Conservation (phyloP, 306 rosid genomes). For the Sophora flavescens region DNA sequence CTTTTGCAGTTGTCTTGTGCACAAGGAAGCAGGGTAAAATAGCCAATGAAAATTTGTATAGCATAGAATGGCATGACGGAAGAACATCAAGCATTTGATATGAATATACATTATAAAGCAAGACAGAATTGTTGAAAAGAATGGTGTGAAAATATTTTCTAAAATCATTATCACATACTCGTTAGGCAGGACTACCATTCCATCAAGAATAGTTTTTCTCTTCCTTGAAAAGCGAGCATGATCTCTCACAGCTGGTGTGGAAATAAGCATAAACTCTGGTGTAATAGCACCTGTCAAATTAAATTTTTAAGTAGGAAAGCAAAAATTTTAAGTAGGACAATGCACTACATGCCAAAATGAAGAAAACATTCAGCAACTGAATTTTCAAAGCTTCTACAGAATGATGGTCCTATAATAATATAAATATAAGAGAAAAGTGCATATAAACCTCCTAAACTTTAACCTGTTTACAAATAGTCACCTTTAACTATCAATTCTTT, state of each 20-base stretch:
- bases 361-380: slow-evolving; percentile 19
- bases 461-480: no score
- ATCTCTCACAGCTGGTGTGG: slow-evolving; percentile 68
- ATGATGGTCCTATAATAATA: slow-evolving; percentile 14
- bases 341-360: slow-evolving; percentile 2
- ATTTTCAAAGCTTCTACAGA: slow-evolving; percentile 10
- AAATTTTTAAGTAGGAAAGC: neutral
- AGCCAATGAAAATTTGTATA: no score
- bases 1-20: slow-evolving; percentile 25
- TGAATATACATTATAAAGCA: no score
- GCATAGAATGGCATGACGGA: no score
- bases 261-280: slow-evolving; percentile 55
- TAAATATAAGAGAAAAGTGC: no score
- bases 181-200: slow-evolving; percentile 54
- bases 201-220: slow-evolving; percentile 70
- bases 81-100: no score
- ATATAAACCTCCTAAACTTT: no score
- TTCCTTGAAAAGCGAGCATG: slow-evolving; percentile 55
- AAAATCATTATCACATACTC: slow-evolving; percentile 60
- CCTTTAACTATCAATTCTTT: no score
- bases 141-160: neutral
- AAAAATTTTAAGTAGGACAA: slow-evolving; percentile 26
- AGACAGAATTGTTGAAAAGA: slow-evolving; percentile 32
- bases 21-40: no score
- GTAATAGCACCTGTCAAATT: slow-evolving; percentile 58